phyloP scores from a whole-genome alignment of 2,329 filamentous ascomycete species.

The Neofusicoccum laricinum region DNA sequence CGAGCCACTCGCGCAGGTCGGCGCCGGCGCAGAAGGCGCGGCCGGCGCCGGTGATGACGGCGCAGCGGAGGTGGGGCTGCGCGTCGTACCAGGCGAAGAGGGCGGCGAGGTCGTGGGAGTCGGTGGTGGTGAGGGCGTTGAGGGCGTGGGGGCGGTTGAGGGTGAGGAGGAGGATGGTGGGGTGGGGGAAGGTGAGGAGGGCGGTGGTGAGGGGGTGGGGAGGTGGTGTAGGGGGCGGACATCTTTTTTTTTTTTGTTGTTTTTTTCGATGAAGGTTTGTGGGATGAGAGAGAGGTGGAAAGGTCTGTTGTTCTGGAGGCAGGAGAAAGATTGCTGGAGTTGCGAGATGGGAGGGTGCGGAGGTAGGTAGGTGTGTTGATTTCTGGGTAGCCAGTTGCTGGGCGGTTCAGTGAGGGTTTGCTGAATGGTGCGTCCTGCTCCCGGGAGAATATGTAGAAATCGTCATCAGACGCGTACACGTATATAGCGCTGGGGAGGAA shows the following conservation, averaged over 20 bases:
- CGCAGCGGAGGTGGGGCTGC: conserved; percentile 16
- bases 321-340: too few relatives aligned
- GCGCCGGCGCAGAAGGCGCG: conserved; percentile 21
- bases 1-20: conserved; percentile 24
- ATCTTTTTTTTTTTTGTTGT: too few relatives aligned
- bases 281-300: too few relatives aligned
- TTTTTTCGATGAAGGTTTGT: too few relatives aligned
- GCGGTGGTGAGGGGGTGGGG: conserved; percentile 33
- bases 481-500: not conserved
- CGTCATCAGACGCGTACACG: not conserved
- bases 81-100: conserved; percentile 18
- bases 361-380: not conserved
- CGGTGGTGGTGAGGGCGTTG: conserved; percentile 19
- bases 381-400: too few relatives aligned
- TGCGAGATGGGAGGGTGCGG: not conserved
- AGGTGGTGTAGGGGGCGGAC: conserved; percentile 25
- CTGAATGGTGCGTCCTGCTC: too few relatives aligned
- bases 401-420: too few relatives aligned
- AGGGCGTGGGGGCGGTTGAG: conserved; percentile 18
- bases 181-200: conserved; percentile 7
- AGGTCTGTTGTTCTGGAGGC: not conserved
- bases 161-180: conserved; percentile 17
- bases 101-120: conserved; percentile 16
- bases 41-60: conserved; percentile 19
- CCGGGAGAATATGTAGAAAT: too few relatives aligned